Conservation (phyloP, 164 flowering plant species). For the Vitis labrusca region DNA sequence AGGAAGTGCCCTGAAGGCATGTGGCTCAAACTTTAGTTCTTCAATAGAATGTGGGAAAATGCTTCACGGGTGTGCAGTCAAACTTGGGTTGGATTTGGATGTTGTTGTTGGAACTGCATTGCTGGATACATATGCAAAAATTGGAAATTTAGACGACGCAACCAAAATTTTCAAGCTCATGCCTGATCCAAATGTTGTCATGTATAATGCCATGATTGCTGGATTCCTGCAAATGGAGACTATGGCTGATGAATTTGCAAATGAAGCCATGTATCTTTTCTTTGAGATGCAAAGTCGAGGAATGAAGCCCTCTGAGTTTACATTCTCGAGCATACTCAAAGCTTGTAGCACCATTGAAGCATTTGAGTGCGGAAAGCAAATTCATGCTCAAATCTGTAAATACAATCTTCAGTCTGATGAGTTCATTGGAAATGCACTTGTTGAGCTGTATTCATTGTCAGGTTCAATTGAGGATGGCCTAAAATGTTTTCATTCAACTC, state of each 20-base stretch:
- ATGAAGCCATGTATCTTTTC: conserved; percentile 45
- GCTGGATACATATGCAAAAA: conserved; percentile 63
- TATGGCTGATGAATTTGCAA: conserved; percentile 18
- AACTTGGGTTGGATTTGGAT: conserved; percentile 45
- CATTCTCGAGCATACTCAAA: conserved; percentile 55
- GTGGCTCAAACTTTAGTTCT: conserved; percentile 24
- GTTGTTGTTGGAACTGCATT: conserved; percentile 54
- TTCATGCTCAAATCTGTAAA: conserved; percentile 59
- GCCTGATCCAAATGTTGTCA: conserved; percentile 43
- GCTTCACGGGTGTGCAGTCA: conserved; percentile 39
- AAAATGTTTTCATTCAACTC: conserved; percentile 44
- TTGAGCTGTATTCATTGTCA: conserved; percentile 44
- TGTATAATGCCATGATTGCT: conserved; percentile 67
- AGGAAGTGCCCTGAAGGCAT: conserved; percentile 57
- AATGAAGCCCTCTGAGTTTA: conserved; percentile 46
- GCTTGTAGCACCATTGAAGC: conserved; percentile 39
- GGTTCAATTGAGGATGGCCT: conserved; percentile 41
- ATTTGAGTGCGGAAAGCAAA: conserved; percentile 50
- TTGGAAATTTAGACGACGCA: conserved; percentile 37
- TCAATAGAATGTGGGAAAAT: conserved; percentile 33
- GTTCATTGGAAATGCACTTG: conserved; percentile 55
- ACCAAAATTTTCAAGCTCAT: conserved; percentile 33
- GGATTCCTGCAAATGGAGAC: conserved; percentile 33
- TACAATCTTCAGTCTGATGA: conserved; percentile 44
- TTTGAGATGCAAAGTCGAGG: conserved; percentile 42